Base-by-base conservation (phyloP, 225 moss, liverwort and hornwort genomes). In the Asterella californica region DNA sequence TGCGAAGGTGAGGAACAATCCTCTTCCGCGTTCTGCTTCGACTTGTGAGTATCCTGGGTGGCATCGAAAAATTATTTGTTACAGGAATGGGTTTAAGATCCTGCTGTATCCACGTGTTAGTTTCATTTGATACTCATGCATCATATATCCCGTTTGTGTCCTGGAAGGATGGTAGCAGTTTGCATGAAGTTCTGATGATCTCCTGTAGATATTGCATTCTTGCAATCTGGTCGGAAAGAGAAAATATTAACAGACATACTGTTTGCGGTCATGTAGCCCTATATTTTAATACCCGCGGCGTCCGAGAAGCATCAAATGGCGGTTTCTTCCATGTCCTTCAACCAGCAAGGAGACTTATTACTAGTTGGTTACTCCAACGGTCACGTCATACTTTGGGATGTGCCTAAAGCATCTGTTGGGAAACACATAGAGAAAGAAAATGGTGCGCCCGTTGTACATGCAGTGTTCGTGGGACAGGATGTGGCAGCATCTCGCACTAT, bases 361-460 rank as follows among this genome's bases (percentile, higher is more conserved):
- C 81, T 99, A 69, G 97, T 93, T 75, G 97, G 97, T 69, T 99
- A 92, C 82, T 88, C 94, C 66, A 99, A 93, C 80, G 97, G 97
- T 65, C 84, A 83, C 77, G 81, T 95, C 50, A 85, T 92, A 25
- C 82, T 99, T 79, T 99, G 97, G 97, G 97, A 99, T 85, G 90
- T 99, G 61, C 87, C 90, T 53, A 92, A 88, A 86, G 89, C 80
- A 76, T 88, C 90, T 38, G 85, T 94, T 46, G 86, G 89, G 54
- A 99, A 91, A 82, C 83, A 90, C 76, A 76, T 94, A 74, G 91
- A 83, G 75, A 91, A 85, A 78, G 94, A 99, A 79, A 93, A 93
- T 84, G 88, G 87, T 48, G 90, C 86, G 78, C 90, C 94, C 65
- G 81, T 99, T 83, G 91, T 99, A 79, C 97, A 97, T 86, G 86